A percentile compares a stretch with the other conserved stretches of the same genome.
These are phyloP conservation scores for Ophiostoma ips DNA, from an alignment of 2,329 filamentous ascomycete species.

Conservation along the genomic window DNA sequence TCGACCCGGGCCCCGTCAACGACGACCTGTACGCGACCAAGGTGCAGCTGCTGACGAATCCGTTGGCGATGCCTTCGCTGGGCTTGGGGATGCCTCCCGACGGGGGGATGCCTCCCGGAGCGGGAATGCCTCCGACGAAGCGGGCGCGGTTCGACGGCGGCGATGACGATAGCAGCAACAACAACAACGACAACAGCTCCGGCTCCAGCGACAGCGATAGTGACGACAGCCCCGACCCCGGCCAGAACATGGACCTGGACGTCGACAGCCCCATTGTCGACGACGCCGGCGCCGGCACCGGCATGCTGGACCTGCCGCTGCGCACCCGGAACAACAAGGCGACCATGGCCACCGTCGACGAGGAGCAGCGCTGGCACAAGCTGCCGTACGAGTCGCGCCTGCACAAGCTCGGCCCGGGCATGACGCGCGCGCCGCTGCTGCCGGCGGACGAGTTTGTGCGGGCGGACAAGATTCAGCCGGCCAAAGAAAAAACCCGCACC, in stretches of 20 bases:
- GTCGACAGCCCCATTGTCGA: neutral
- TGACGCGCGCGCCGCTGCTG: neutral
- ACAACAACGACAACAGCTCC: neutral
- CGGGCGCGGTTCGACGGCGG: neutral
- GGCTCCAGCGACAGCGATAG: neutral
- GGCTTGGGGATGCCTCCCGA: no score
- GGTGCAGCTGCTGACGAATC: neutral
- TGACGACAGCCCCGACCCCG: neutral
- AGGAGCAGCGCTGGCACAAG: neutral
- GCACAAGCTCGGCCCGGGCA: conserved; percentile 2
- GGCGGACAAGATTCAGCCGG: neutral
- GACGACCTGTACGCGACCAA: neutral
- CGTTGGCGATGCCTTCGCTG: no score
- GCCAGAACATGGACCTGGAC: neutral
- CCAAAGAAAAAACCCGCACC: neutral
- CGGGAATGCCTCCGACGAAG: no score
- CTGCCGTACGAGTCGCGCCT: conserved; percentile 2
- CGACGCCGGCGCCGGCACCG: neutral
- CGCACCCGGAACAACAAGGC: neutral
- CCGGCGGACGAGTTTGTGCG: neutral
- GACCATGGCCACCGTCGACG: neutral
- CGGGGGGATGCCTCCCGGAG: no score
- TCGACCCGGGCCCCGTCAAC: no score
- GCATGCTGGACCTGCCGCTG: neutral
- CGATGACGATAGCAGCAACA: no score